Percentiles rank a stretch among this genome's conserved stretches.
These are phyloP conservation scores for Gynandropsis gynandra DNA, from an alignment of 345 rosid species.

Conservation along the genomic window DNA sequence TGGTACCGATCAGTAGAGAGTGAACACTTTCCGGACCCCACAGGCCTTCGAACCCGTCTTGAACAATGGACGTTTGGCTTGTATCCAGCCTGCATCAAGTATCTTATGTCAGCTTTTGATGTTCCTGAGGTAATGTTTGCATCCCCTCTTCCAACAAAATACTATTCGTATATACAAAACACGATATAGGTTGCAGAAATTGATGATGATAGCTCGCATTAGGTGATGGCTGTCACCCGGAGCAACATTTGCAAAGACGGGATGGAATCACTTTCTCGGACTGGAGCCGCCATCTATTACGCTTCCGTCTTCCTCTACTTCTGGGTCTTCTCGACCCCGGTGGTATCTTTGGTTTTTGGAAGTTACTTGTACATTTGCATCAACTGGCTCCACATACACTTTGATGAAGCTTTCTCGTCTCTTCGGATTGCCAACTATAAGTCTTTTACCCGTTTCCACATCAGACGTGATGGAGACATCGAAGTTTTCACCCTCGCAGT, in stretches of 20 bases:
- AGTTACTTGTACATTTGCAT: conserved; percentile 94
- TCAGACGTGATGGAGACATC: conserved; percentile 58
- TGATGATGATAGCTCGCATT: conserved; percentile 11
- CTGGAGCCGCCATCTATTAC: conserved; percentile 78
- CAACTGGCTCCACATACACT: conserved; percentile 96
- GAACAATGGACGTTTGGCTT: conserved; percentile 99
- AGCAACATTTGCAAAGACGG: conserved; percentile 83
- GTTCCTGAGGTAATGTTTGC: conserved; percentile 75
- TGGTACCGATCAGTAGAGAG: conserved; percentile 93
- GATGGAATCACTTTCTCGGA: conserved; percentile 67
- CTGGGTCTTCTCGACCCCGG: conserved; percentile 97
- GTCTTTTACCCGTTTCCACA: conserved; percentile 85
- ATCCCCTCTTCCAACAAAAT: neutral
- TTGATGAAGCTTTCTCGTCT: conserved; percentile 97
- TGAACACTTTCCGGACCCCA: conserved; percentile 98
- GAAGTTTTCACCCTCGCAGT: conserved; percentile 95
- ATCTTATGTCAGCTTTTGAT: conserved; percentile 98
- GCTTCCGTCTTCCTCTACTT: conserved; percentile 94
- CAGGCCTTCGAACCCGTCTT: conserved; percentile 90
- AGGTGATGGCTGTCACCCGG: conserved; percentile 98
- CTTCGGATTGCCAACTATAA: conserved; percentile 98
- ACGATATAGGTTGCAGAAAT: neutral
- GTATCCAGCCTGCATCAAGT: conserved; percentile 97
- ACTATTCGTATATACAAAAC: neutral
- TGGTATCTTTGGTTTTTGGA: conserved; percentile 90